A percentile compares a stretch with the other conserved stretches of the same genome.
These are phyloP conservation scores for Lachnum nothofagi DNA, from an alignment of 2,329 filamentous ascomycete species.

Conservation along the genomic window DNA sequence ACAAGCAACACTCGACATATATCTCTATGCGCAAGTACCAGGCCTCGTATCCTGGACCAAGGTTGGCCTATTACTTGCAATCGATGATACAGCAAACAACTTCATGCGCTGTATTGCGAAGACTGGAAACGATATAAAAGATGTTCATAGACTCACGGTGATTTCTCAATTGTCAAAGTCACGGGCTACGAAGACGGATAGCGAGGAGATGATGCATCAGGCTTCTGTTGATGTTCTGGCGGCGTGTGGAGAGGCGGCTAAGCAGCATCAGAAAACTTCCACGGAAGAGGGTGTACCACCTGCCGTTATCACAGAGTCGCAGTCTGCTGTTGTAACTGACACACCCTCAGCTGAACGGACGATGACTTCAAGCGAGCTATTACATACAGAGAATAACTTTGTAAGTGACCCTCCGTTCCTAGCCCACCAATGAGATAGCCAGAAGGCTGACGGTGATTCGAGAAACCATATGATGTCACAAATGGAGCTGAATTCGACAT, in stretches of 20 bases:
- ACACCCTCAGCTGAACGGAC: no score
- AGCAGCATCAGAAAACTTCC: neutral
- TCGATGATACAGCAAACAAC: slow-evolving; percentile 12
- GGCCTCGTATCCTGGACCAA: slow-evolving; percentile 16
- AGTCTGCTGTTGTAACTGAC: no score
- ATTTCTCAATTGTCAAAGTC: slow-evolving; percentile 14
- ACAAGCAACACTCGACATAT: slow-evolving; percentile 13
- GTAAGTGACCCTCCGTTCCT: no score
- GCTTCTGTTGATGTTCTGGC: slow-evolving; percentile 10
- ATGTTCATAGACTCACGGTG: slow-evolving; percentile 13
- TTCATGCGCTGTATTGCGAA: slow-evolving; percentile 12
- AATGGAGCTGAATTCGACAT: no score
- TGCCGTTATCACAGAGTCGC: no score
- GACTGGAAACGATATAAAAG: slow-evolving; percentile 17
- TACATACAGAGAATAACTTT: no score
- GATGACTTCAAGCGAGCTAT: no score
- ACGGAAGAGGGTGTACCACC: no score
- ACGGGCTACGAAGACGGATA: neutral
- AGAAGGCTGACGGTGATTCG: no score
- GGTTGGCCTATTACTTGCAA: slow-evolving; percentile 12
- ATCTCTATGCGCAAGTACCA: slow-evolving; percentile 5
- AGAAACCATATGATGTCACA: no score
- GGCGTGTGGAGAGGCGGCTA: slow-evolving; percentile 8
- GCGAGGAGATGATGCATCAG: slow-evolving; percentile 15
- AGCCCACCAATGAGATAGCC: no score